A percentile compares a stretch with the other conserved stretches of the same genome.
These are phyloP conservation scores for sweet orange (Citrus sinensis) DNA, from an alignment of 345 rosid genomes.

Conservation along the genomic window DVS_A1.0 CM039164.1:5600001-5600500, in stretches of 20 bases:
- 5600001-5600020: neutral
- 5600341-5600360: too few relatives aligned
- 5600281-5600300: too few relatives aligned
- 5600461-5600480: too few relatives aligned
- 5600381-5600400: too few relatives aligned
- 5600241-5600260: too few relatives aligned
- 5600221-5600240: neutral
- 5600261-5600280: neutral
- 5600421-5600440: too few relatives aligned
- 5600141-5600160: neutral
- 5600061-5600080: neutral
- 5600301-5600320: neutral
- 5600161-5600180: neutral
- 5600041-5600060: neutral
- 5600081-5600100: neutral
- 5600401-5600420: too few relatives aligned
- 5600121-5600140: neutral
- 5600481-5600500: too few relatives aligned
- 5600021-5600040: conserved; percentile 3
- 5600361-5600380: too few relatives aligned
- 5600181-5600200: neutral
- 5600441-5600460: too few relatives aligned
- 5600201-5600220: neutral
- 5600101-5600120: neutral
- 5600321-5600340: neutral